Conservation (phyloP, 2,329 filamentous ascomycete genomes). For the Scopulariopsis brevicaulis region DNA sequence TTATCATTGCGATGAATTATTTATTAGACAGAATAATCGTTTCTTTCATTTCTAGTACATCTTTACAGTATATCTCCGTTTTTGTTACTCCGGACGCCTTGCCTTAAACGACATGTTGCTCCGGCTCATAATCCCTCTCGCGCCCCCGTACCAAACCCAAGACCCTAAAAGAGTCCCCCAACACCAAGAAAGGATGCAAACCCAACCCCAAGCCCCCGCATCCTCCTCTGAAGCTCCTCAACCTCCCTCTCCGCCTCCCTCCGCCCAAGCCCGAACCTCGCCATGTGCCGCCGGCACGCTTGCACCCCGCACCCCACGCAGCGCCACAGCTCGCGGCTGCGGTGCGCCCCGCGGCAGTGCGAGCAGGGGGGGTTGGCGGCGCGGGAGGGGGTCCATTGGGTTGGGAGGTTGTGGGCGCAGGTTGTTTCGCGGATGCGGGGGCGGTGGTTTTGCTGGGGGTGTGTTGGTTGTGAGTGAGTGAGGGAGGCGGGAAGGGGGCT, state of each 20-base stretch:
- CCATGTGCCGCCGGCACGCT: neutral
- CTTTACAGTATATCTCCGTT: too few relatives aligned
- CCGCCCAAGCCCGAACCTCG: neutral
- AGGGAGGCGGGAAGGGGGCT: neutral
- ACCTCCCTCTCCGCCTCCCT: neutral
- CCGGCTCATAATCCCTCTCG: too few relatives aligned
- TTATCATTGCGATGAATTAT: too few relatives aligned
- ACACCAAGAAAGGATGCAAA: neutral
- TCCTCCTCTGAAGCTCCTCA: neutral
- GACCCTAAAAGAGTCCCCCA: neutral
- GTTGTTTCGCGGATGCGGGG: neutral
- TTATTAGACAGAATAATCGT: too few relatives aligned
- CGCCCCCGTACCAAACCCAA: neutral
- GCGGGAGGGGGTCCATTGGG: neutral
- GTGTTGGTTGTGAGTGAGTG: neutral
- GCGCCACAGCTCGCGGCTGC: neutral
- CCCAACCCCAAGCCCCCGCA: neutral
- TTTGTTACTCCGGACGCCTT: too few relatives aligned
- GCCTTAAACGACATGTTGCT: too few relatives aligned
- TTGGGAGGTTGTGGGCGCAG: neutral
- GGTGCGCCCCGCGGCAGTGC: neutral
- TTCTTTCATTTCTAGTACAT: too few relatives aligned
- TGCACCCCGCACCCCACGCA: neutral
- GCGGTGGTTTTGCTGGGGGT: neutral
- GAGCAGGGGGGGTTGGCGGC: neutral